A percentile compares a stretch with the other conserved stretches of the same genome.
Conservation (phyloP, 2,329 filamentous ascomycete species). For the Colletotrichum sojae region DNA sequence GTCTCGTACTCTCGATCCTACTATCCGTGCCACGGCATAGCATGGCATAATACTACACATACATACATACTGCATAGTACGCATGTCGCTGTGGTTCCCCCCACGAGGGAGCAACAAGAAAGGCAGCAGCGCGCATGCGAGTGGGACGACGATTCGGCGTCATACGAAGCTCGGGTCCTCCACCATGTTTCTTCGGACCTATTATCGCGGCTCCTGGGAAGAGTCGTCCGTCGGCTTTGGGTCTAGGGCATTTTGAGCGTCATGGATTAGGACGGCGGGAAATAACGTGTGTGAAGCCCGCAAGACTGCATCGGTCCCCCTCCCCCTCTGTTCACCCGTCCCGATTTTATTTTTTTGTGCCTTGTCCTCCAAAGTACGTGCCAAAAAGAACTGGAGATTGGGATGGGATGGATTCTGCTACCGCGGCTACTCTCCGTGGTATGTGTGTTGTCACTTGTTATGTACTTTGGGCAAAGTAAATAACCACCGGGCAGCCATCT, state of each 20-base stretch:
- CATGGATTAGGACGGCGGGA: slow-evolving; percentile 37
- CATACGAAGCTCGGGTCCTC: slow-evolving; percentile 34
- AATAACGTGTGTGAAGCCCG: slow-evolving; percentile 25
- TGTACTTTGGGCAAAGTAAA: slow-evolving; percentile 20
- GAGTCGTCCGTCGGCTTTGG: slow-evolving; percentile 18
- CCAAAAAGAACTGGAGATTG: slow-evolving; percentile 32
- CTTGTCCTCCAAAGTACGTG: background rate
- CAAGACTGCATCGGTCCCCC: slow-evolving; percentile 2
- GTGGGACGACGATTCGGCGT: slow-evolving; percentile 34
- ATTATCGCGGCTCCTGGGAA: slow-evolving; percentile 35
- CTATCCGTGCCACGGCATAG: background rate
- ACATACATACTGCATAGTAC: no score
- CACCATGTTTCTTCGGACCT: slow-evolving; percentile 37
- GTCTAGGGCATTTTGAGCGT: slow-evolving; percentile 31
- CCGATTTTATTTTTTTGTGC: background rate
- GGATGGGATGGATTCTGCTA: slow-evolving; percentile 31
- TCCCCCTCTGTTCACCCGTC: slow-evolving; percentile 25
- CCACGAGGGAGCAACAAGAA: slow-evolving; percentile 2
- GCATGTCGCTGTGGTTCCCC: slow-evolving; percentile 16
- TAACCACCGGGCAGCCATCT: slow-evolving; percentile 32
- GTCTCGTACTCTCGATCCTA: background rate
- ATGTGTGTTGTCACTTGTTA: background rate
- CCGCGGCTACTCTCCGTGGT: slow-evolving; percentile 36
- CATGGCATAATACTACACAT: no score
- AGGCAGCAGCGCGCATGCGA: slow-evolving; percentile 5